Conservation (phyloP, 805 yeast genomes). For the Yamadazyma phyllophila region DNA sequence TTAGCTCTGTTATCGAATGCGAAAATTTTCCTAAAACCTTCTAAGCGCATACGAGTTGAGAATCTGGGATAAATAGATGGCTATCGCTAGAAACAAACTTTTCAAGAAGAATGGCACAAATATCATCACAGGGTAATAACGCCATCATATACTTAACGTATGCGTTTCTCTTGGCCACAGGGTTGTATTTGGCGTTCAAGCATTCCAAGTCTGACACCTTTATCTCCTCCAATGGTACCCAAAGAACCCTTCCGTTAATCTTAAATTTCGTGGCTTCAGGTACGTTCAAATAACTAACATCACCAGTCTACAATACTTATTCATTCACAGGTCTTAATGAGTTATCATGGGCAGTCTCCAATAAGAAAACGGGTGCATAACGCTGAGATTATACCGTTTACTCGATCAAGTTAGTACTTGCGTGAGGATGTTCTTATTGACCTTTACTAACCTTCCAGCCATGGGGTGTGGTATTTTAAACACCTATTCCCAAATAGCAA, state of each 20-base stretch:
- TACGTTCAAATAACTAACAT: slow-evolving; percentile 35
- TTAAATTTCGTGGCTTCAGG: slow-evolving; percentile 90
- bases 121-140: slow-evolving; percentile 41
- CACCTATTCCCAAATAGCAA: slow-evolving; percentile 85
- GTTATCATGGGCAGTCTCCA: background rate
- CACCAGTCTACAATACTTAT: background rate
- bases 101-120: slow-evolving; percentile 17
- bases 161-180: slow-evolving; percentile 39
- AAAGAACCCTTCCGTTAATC: slow-evolving; percentile 75
- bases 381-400: slow-evolving; percentile 43
- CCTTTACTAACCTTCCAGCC: slow-evolving; percentile 39
- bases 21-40: slow-evolving; percentile 1
- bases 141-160: slow-evolving; percentile 43
- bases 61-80: background rate
- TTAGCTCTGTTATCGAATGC: background rate
- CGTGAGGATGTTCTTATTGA: slow-evolving; percentile 39
- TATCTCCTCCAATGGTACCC: slow-evolving; percentile 77
- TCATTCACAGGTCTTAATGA: background rate
- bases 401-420: slow-evolving; percentile 46
- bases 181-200: slow-evolving; percentile 52
- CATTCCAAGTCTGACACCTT: slow-evolving; percentile 54
- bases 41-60: slow-evolving; percentile 7
- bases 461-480: slow-evolving; percentile 88
- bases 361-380: slow-evolving; percentile 16
- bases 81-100: background rate